A percentile compares a stretch with the other conserved stretches of the same genome.
These are phyloP conservation scores for Suhomyces yuchorum DNA, from an alignment of 1,139 yeast genomes.

Conservation along the genomic window DNA sequence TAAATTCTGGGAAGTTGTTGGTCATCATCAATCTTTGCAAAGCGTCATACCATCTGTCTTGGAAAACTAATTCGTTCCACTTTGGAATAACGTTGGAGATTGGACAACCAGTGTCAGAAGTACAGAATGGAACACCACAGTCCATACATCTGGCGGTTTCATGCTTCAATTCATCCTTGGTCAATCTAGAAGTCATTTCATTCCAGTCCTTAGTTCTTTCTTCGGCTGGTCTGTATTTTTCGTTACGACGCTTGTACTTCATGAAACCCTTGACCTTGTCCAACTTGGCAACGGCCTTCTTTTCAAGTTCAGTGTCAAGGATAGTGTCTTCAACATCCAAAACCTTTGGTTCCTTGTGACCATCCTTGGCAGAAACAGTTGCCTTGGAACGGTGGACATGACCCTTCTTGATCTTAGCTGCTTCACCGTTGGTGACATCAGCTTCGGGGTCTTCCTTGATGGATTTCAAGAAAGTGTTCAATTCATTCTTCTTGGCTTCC, in stretches of 20 bases:
- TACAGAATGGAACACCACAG: slow-evolving; percentile 99
- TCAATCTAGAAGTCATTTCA: slow-evolving; percentile 79
- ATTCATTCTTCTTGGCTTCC: slow-evolving; percentile 67
- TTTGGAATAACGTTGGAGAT: slow-evolving; percentile 96
- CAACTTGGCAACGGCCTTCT: slow-evolving; percentile 62
- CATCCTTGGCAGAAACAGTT: slow-evolving; percentile 35
- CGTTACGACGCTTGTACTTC: slow-evolving; percentile 88
- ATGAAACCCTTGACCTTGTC: slow-evolving; percentile 90
- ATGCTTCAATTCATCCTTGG: slow-evolving; percentile 80
- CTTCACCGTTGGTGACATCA: slow-evolving; percentile 88
- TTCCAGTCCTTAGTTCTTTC: slow-evolving; percentile 88
- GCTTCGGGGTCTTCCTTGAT: slow-evolving; percentile 80
- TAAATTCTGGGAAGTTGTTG: slow-evolving; percentile 97
- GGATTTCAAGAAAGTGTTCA: slow-evolving; percentile 58
- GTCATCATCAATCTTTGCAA: slow-evolving; percentile 91
- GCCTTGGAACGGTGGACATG: slow-evolving; percentile 40
- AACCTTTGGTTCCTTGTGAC: slow-evolving; percentile 74
- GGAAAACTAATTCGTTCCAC: slow-evolving; percentile 95
- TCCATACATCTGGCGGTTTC: slow-evolving; percentile 99
- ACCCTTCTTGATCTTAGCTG: slow-evolving; percentile 52
- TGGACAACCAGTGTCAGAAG: slow-evolving; percentile 97
- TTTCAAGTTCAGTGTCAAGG: slow-evolving; percentile 64
- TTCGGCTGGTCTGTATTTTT: slow-evolving; percentile 78
- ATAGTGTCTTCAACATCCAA: slow-evolving; percentile 89
- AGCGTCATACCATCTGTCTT: slow-evolving; percentile 95